phyloP scores from a whole-genome alignment of 73 alveolate genomes.

The Loxodes magnus region DNA sequence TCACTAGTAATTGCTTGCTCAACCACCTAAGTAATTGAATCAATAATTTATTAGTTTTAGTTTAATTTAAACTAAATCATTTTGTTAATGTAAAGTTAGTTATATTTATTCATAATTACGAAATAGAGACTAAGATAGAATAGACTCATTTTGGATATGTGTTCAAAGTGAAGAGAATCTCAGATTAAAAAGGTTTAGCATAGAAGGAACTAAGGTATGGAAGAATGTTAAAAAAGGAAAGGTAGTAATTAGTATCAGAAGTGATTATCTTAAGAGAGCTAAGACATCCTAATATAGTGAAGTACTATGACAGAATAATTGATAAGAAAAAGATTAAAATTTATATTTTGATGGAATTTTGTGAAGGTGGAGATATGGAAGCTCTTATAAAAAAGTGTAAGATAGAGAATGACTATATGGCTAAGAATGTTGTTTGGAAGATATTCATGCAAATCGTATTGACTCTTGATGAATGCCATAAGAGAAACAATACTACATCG shows the following conservation, averaged over 20 bases:
- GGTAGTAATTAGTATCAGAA: conserved; percentile 78
- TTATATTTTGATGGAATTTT: conserved; percentile 86
- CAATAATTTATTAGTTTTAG: too few relatives aligned
- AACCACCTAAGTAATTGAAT: too few relatives aligned
- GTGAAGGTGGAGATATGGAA: conserved; percentile 93
- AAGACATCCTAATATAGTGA: conserved; percentile 64
- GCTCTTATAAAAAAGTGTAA: conserved; percentile 57
- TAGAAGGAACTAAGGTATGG: conserved; percentile 88
- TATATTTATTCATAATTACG: too few relatives aligned
- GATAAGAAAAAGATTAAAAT: conserved; percentile 74
- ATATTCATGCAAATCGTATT: conserved; percentile 65
- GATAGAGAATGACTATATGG: conserved; percentile 45
- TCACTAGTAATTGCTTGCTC: too few relatives aligned
- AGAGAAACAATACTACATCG: conserved; percentile 74
- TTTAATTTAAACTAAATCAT: too few relatives aligned
- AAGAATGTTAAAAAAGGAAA: conserved; percentile 76
- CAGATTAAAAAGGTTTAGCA: conserved; percentile 59
- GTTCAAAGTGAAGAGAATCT: conserved; percentile 59
- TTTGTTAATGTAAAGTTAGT: too few relatives aligned
- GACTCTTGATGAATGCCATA: conserved; percentile 84
- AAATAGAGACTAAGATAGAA: too few relatives aligned
- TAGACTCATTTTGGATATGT: conserved; percentile 88
- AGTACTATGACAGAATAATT: conserved; percentile 77
- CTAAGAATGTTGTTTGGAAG: conserved; percentile 86
- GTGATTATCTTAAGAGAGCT: conserved; percentile 80